Evolutionary conservation across 257 asterid genomes (phyloP).

Genomic region (Nicotiana otophora): DNA sequence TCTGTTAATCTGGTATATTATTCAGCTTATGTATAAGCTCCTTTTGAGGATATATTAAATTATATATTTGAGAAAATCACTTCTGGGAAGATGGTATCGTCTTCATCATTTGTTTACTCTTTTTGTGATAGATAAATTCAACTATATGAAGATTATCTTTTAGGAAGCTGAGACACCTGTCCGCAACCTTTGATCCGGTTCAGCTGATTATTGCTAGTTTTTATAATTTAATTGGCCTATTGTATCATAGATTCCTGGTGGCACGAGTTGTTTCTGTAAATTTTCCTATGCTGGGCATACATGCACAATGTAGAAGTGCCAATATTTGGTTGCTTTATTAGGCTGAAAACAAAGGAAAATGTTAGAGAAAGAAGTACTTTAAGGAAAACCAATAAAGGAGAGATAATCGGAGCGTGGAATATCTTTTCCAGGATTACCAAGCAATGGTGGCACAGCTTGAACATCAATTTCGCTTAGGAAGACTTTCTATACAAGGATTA

Average conservation of each 20-base stretch:
- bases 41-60: not conserved
- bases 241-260: not conserved
- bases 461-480: slow-evolving; percentile 91
- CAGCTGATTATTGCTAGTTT: not conserved
- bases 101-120: not conserved
- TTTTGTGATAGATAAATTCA: not conserved
- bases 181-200: not conserved
- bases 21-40: not conserved
- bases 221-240: not conserved
- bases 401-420: slow-evolving; percentile 21
- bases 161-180: not conserved
- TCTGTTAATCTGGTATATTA: not conserved
- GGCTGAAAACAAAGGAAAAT: too few relatives aligned
- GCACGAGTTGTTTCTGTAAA: not conserved
- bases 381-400: slow-evolving; percentile 6
- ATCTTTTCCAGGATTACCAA: slow-evolving; percentile 69
- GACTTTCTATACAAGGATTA: slow-evolving; percentile 90
- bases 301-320: not conserved
- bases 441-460: slow-evolving; percentile 99
- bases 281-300: not conserved
- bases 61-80: not conserved
- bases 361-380: not conserved
- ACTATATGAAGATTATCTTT: not conserved
- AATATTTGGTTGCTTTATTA: too few relatives aligned
- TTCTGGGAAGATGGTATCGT: not conserved